Base-by-base conservation (phyloP, 345 rosid species). In the Erodium maritimum region DNA sequence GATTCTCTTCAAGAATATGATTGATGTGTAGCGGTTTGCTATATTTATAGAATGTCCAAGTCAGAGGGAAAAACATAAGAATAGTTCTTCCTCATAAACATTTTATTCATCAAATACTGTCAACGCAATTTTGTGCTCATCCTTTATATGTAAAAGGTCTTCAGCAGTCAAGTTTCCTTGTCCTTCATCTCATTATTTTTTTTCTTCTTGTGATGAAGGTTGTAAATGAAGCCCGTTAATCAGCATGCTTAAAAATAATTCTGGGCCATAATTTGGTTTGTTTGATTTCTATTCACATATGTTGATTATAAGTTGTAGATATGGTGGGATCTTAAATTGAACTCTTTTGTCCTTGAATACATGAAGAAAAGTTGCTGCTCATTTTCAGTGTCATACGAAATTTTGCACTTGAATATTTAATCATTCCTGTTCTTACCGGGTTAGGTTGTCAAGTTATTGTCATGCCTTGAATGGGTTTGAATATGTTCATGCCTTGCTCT, bases 1-100 rank as follows among this genome's bases (percentile, higher is more conserved):
- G 69, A 71, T 69, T 62, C 56, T 57, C 54, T n/a, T 61, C 66
- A 66, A 65, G 74, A 65, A 58, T 64, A 14, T 58, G 50, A 21
- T 67, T 53, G 20, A 57, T 66, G 48, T 10, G 50, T 17, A 65
- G 65, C 62, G 50, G 29, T 55, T 51, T 19, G 17, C 20, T 37
- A 34, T 54, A 14, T 42, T 19, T 19, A 23, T 42, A 24, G 18
- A 4, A 10, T n/a, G 19, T 5, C 21, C 19, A 51, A 51, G 19
- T 17, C n/a, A 17, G 17, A 14, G 48, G 34, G 17, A 42, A 37
- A 37, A 37, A 11, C 10, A 11, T 12, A 37, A 4, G 11, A 37
- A 5, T 5, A 37, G 13, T 37, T 25, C 33, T 25, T 7, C 33
- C 33, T 25, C 33, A 7, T 25, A 11, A n/a, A 29, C 37, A 29